phyloP scores from a whole-genome alignment of 345 rosid genomes.

The Rhodamnia argentea region DNA sequence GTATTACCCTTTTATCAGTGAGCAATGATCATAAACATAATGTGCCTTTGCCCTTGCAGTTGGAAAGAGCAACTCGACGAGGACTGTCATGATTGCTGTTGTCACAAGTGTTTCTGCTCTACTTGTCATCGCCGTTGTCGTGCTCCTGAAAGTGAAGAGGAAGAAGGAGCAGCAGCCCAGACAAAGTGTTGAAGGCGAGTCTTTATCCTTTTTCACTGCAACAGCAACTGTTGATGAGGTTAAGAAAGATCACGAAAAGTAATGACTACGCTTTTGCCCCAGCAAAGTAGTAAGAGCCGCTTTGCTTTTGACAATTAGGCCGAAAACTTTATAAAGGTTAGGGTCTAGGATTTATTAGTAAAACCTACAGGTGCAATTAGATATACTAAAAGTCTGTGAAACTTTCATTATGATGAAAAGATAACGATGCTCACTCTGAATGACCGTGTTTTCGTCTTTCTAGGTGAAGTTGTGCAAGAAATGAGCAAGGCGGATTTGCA shows the following conservation, averaged over 20 bases:
- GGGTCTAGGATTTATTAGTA: background rate
- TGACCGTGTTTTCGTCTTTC: too few species aligned
- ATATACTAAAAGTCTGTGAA: background rate
- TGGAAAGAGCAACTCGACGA: background rate
- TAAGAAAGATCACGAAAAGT: background rate
- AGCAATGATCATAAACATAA: background rate
- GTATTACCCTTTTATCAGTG: background rate
- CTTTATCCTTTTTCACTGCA: background rate
- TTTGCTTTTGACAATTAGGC: background rate
- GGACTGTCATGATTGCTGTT: background rate
- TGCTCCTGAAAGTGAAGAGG: background rate
- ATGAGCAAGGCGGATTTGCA: too few species aligned
- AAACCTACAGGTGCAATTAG: too few species aligned
- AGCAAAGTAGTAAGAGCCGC: background rate
- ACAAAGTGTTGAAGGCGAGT: background rate
- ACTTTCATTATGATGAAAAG: background rate
- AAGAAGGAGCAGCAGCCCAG: background rate
- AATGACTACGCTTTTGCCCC: background rate
- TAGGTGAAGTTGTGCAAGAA: too few species aligned
- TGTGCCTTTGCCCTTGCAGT: background rate
- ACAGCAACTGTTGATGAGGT: background rate
- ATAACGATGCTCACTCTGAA: too few species aligned
- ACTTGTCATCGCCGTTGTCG: background rate
- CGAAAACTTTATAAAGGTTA: background rate
- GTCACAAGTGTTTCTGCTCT: background rate